Evolutionary conservation across 352 stramenopile species (phyloP), one percentile per base, ranked within the genome.

Genomic region (Pythium aphanidermatum): DNA sequence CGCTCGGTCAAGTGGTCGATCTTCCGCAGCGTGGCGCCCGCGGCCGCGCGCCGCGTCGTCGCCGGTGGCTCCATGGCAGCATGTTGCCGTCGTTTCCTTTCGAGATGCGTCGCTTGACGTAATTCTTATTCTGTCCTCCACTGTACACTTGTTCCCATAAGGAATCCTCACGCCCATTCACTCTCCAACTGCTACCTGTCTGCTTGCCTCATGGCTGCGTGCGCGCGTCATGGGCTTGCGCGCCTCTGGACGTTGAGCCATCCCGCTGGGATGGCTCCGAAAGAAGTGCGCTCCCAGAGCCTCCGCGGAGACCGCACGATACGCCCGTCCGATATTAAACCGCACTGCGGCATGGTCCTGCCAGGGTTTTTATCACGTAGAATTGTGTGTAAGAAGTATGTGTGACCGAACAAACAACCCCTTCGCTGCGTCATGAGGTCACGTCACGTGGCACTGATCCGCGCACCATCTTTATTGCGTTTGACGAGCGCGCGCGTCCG

Each of bases 301-400:
- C 42, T 32, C 40, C 34, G 58, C 54, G 58, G 44, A 66, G 46
- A 58, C 14, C 27, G 73, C 73, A 85, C 73, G 75, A 88, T 88
- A 88, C 75, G 55, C 50, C 63, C 70, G 68, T 88, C 75, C 73
- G 40, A 88, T 17, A 88, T 28, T 51, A 42, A 84, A 55, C 11
- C n/a, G 23, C 31, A 36, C 31, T n/a, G 14, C 21, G 19, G 26
- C 23, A 41, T 83, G 76, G 76, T 88, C 76, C 76, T 86, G 52
- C 47, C 76, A 88, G 76, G 76, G 76, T 88, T 88, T 88, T 88
- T 86, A 83, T 83, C 76, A 79, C 76, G 42, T 86, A 89, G 69
- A 63, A 83, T 89, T 89, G 76, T 74, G 76, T 80, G 60, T 81
- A 74, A 86, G 63, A 89, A 89, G 76, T 89, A 89, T 88, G 76